Percentiles rank a stretch among this genome's conserved stretches.
Evolutionary conservation across 768 basidiomycete species (phyloP).

Genomic region (Mycena chlorophos): DNA sequence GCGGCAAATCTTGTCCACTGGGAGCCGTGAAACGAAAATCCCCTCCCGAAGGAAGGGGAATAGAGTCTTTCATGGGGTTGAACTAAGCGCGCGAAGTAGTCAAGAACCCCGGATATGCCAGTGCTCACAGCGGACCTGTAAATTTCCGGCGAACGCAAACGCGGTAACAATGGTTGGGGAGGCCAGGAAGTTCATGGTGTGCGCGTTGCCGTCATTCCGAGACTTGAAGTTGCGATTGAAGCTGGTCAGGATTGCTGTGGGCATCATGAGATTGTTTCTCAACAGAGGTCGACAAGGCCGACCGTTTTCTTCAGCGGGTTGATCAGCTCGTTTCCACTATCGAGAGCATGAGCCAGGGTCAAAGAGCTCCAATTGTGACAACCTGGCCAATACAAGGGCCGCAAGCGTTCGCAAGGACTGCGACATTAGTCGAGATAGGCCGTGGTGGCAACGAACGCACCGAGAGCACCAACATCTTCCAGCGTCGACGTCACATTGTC

Average conservation of each 20-base stretch:
- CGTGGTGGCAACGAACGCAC: background rate
- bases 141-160: slow-evolving; percentile 90
- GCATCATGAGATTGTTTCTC: slow-evolving; percentile 7
- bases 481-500: slow-evolving; percentile 82
- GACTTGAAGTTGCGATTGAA: slow-evolving; percentile 93
- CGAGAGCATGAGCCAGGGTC: slow-evolving; percentile 14
- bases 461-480: slow-evolving; percentile 79
- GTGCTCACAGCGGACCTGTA: background rate
- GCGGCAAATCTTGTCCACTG: slow-evolving; percentile 79
- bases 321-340: slow-evolving; percentile 91
- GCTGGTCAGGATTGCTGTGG: slow-evolving; percentile 87
- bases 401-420: slow-evolving; percentile 95
- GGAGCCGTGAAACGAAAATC: slow-evolving; percentile 86
- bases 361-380: background rate
- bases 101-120: background rate
- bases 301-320: slow-evolving; percentile 91
- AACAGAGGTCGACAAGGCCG: slow-evolving; percentile 22
- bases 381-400: slow-evolving; percentile 92
- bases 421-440: slow-evolving; percentile 11
- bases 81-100: slow-evolving; percentile 64
- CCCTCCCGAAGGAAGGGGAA: slow-evolving; percentile 63
- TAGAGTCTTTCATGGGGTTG: slow-evolving; percentile 86
- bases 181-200: slow-evolving; percentile 97
- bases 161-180: slow-evolving; percentile 97
- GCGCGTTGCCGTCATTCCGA: slow-evolving; percentile 91